Evolutionary conservation across 1,284 basidiomycete species (phyloP).

Genomic region (Wolfiporia cocos): DNA sequence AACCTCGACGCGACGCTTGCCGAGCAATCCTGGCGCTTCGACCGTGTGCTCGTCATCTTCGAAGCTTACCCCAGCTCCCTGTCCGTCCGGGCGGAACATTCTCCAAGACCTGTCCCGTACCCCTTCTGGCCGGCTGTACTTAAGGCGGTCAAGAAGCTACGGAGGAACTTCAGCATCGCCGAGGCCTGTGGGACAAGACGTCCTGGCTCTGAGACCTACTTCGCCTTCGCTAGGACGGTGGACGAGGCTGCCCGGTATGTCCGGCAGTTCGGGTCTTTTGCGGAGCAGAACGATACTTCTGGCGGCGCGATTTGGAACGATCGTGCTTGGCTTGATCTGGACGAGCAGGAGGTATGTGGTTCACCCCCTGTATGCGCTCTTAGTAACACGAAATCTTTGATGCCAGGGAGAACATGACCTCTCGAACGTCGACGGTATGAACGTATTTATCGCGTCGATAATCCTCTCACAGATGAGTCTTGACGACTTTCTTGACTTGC

Average conservation of each 20-base stretch:
- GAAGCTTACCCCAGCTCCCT: conserved; percentile 53
- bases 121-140: conserved; percentile 56
- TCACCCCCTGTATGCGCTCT: neutral
- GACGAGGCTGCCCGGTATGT: conserved; percentile 47
- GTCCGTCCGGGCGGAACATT: conserved; percentile 21
- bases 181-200: conserved; percentile 49
- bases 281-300: conserved; percentile 37
- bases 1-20: conserved; percentile 33
- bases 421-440: conserved; percentile 51
- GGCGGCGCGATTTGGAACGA: conserved; percentile 48
- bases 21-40: conserved; percentile 53
- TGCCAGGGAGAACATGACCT: conserved; percentile 52
- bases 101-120: conserved; percentile 22
- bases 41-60: conserved; percentile 49
- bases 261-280: conserved; percentile 51
- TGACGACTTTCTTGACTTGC: conserved; percentile 47
- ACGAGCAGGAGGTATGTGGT: conserved; percentile 37
- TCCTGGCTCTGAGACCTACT: conserved; percentile 33
- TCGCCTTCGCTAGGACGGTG: conserved; percentile 57
- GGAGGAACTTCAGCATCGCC: conserved; percentile 51
- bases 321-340: conserved; percentile 52
- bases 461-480: conserved; percentile 51
- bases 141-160: conserved; percentile 59
- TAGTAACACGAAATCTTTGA: conserved; percentile 4
- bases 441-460: conserved; percentile 55